Evolutionary conservation across 805 yeast species (phyloP), one percentile per base, ranked within the genome.

Genomic region (Phaffomyces thermotolerans): DNA sequence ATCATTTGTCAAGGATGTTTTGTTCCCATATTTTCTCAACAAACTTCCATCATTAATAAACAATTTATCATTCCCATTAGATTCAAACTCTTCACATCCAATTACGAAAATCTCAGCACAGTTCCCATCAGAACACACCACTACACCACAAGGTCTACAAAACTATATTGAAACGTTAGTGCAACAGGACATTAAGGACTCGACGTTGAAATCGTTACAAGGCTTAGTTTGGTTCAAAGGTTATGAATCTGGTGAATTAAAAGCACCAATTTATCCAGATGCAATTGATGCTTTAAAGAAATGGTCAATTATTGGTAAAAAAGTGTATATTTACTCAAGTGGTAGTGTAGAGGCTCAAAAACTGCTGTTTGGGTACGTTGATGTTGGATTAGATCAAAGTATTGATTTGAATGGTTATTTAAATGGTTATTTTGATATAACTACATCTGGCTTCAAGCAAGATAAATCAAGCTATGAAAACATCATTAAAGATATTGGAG

Each of bases 341-440:
- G 98, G 98, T 1, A 81, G 93, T 36, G 78, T 90, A 22, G 75
- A 79, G 46, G 97, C 97, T 1, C 98, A 90, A 54, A 83, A 81
- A 53, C 65, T 90, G 47, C 64, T 90, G 45, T 87, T 90, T 57
- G 72, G 71, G 0, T 75, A 84, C 58, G 90, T 84, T 9, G 65
- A 65, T 41, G 63, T 65, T 4, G 62, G 63, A 9, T 60, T 61
- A 6, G 60, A 55, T 4, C 10, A 42, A 8, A 58, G 66, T 22
- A 46, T 63, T 12, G 85, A 84, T 59, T 60, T 87, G 54, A 83
- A 76, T 36, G 59, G 62, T 1, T 59, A 60, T 20, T 57, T 90
- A 18, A 47, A 66, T 7, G 95, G 83, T 14, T 90, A 88, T 64
- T 90, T 78, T 58, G 98, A 90, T 62, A 88, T 95, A 29, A 79